Base-by-base conservation (phyloP, 208 protist species). In the Leishmania mexicana region DNA sequence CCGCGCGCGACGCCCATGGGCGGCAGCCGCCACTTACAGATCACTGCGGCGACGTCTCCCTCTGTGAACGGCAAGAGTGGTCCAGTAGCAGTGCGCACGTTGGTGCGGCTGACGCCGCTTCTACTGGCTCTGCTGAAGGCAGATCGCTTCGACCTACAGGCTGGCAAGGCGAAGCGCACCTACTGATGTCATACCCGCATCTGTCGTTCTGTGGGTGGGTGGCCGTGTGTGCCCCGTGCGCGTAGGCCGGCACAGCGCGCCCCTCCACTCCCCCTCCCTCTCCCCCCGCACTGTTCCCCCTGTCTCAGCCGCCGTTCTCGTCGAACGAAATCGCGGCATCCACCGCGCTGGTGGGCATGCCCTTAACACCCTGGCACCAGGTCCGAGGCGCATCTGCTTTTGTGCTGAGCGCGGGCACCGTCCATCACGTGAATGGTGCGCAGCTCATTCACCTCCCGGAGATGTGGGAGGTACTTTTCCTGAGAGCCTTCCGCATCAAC, bases 401-500 rank as follows among this genome's bases (percentile, higher is more conserved):
- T 54, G 51, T 45, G n/a, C 73, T 88, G 42, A 79, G 83, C 77
- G 72, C 73, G 24, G 60, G 40, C 67, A 42, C 65, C 19, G 31
- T 85, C 11, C 76, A 75, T 28, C 78, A 60, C n/a, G 64, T 51
- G 31, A 24, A 78, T 38, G 62, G 79, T 8, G 73, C 76, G 28
- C 58, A 83, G 51, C 42, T 80, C 28, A 54, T 47, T 38, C 24
- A 0, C 1, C 45, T 78, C 21, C 76, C 84, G 4, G 4, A 57
- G 58, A n/a, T 75, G 28, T 75, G 79, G 53, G 79, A 60, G 35
- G 53, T 62, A 0, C 78, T 88, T 7, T 40, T 88, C 68, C 67
- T 86, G 19, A 81, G 87, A n/a, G 83, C 83, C 3, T 85, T 88
- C 42, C 84, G 85, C 62, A 85, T 90, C 45, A 47, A 47, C 10